Evolutionary conservation across 768 basidiomycete species (phyloP).

Genomic region (Paxillus involutus): DNA sequence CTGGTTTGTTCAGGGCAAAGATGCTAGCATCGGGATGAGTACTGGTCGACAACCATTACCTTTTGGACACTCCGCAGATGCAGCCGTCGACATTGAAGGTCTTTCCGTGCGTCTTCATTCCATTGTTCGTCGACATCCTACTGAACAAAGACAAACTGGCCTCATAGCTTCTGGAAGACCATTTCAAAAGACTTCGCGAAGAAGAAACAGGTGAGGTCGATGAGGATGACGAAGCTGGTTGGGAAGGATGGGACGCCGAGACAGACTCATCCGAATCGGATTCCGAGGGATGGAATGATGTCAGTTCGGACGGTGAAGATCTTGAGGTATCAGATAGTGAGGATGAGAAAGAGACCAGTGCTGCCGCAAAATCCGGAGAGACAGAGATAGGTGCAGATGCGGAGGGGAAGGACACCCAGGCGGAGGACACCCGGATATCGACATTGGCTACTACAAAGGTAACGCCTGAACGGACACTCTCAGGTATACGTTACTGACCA

Average conservation of each 20-base stretch:
- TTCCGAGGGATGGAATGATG: constrained; percentile 77
- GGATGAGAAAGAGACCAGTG: constrained; percentile 48
- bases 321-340: constrained; percentile 88
- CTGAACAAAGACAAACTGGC: not conserved
- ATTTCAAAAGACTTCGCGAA: constrained; percentile 68
- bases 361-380: constrained; percentile 5
- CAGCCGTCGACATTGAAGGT: constrained; percentile 86
- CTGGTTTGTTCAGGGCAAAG: constrained; percentile 70
- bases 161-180: constrained; percentile 80
- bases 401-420: constrained; percentile 17
- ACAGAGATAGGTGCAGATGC: not conserved
- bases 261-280: constrained; percentile 62
- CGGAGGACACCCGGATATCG: constrained; percentile 46
- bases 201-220: constrained; percentile 58
- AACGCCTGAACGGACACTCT: not conserved
- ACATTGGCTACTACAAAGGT: constrained; percentile 84
- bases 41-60: constrained; percentile 66
- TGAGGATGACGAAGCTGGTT: constrained; percentile 67
- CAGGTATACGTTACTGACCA: not conserved
- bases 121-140: not conserved
- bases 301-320: constrained; percentile 64
- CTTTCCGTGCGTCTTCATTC: constrained; percentile 59
- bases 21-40: constrained; percentile 76
- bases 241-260: constrained; percentile 90
- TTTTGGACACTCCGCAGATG: constrained; percentile 77